Percentiles rank a stretch among this genome's conserved stretches.
Conservation (phyloP, 2,329 filamentous ascomycete genomes). For the Whalleya microplaca region DNA sequence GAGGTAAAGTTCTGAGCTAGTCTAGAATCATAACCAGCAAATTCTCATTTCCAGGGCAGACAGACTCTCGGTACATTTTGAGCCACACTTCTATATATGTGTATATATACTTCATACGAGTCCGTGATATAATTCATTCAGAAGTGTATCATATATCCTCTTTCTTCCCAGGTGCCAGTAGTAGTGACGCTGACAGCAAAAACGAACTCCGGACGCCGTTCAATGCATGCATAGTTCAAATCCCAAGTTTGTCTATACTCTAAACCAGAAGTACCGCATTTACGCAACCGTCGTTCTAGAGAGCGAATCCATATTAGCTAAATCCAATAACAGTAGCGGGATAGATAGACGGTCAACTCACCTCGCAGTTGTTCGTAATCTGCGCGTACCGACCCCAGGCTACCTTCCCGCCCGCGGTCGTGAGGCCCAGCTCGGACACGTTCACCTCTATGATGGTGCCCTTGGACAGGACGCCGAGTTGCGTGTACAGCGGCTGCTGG, state of each 20-base stretch:
- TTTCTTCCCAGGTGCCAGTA: conserved; percentile 1
- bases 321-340: background rate
- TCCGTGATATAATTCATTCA: no score
- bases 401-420: conserved; percentile 89
- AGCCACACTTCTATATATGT: no score
- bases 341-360: background rate
- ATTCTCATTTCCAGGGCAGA: no score
- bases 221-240: conserved; percentile 11
- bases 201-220: conserved; percentile 20
- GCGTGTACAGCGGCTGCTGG: conserved; percentile 86
- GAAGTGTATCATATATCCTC: no score
- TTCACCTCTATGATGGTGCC: conserved; percentile 85
- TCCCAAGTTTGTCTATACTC: background rate
- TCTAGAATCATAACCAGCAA: no score
- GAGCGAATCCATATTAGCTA: background rate
- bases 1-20: no score
- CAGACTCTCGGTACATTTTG: no score
- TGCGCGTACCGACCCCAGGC: conserved; percentile 69
- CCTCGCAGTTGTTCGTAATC: conserved; percentile 52
- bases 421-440: conserved; percentile 86
- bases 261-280: conserved; percentile 43
- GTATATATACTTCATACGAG: no score
- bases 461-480: conserved; percentile 86
- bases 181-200: conserved; percentile 7
- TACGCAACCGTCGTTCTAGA: conserved; percentile 44